Base-by-base conservation (phyloP, 371 early-diverging fungal species). In the Parasitella parasitica region DNA sequence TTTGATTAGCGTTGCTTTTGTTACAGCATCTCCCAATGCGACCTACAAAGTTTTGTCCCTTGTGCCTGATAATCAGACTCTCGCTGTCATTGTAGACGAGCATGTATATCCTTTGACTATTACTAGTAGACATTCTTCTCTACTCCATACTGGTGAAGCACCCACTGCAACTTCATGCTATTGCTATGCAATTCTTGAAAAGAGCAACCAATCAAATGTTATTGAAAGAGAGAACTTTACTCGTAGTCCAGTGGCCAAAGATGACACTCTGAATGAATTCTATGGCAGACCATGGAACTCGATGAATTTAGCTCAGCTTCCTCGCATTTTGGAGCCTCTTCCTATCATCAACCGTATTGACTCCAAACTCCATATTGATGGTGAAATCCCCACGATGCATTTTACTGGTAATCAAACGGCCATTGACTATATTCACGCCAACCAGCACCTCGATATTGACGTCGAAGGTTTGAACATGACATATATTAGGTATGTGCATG, bases 371-470 rank as follows among this genome's bases (percentile, higher is more conserved):
- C 61, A 62, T 57, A 52, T 59, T 16, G 63, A 71, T 4, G 60
- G 63, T 4, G 56, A 71, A 53, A 71, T 71, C 32, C 67, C 67
- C 24, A 67, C 67, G 5, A 57, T 71, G n/a, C 64, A 71, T 30
- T 46, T 71, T 9, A 36, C 37, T 26, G 71, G 58, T 35, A 59
- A 63, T 13, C 50, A 59, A 38, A 51, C 56, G 11, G 53, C 24
- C 2, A 30, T 71, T 46, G 72, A 71, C 35, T 41, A 20, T 16
- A 69, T 73, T 55, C 71, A 77, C 30, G 24, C 34, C 0, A 64
- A 73, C 24, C 50, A 50, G 13, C 50, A 35, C 9, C 37, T 26
- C 3, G 64, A 67, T 7, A 61, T 65, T 28, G 49, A 60, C 11
- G 41, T 51, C 0, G 63, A 71, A 7, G 3, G 30, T 15, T 53